phyloP scores from a whole-genome alignment of 2,329 filamentous ascomycete genomes.

The Beauveria varroae region DNA sequence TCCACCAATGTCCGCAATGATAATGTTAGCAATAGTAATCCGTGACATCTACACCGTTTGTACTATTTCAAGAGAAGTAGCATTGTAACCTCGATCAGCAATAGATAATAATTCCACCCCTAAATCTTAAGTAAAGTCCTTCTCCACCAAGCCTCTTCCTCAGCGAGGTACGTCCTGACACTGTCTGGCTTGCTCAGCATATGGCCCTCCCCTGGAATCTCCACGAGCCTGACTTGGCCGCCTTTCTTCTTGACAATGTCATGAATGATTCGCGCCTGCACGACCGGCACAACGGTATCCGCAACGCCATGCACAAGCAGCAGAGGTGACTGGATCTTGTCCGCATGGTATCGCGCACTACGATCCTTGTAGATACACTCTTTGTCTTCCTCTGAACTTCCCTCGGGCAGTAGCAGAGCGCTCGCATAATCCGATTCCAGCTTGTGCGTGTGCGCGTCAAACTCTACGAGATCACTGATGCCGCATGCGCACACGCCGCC shows the following conservation, averaged over 20 bases:
- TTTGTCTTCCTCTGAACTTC: slow-evolving; percentile 30
- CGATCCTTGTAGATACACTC: slow-evolving; percentile 35
- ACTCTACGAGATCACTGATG: slow-evolving; percentile 40
- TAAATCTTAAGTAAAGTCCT: slow-evolving; percentile 26
- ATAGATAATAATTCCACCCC: background rate
- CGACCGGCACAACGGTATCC: slow-evolving; percentile 51
- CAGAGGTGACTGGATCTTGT: slow-evolving; percentile 41
- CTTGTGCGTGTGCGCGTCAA: slow-evolving; percentile 45
- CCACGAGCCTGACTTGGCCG: slow-evolving; percentile 37
- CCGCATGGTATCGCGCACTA: slow-evolving; percentile 40
- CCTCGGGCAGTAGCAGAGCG: slow-evolving; percentile 31
- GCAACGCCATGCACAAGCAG: slow-evolving; percentile 48
- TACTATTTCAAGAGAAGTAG: background rate
- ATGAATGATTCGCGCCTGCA: slow-evolving; percentile 47
- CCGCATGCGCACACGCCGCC: slow-evolving; percentile 43
- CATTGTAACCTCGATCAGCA: background rate
- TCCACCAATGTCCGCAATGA: background rate
- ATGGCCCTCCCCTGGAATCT: slow-evolving; percentile 44
- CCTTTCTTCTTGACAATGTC: slow-evolving; percentile 33
- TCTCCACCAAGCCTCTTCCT: slow-evolving; percentile 42
- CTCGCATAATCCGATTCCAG: slow-evolving; percentile 47
- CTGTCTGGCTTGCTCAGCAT: slow-evolving; percentile 36
- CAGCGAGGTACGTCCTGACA: slow-evolving; percentile 30
- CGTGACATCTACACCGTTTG: background rate
- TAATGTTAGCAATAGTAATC: slow-evolving; percentile 6